Evolutionary conservation across 192 early-diverging fungal species (phyloP).

Genomic region (Podila horticola): DNA sequence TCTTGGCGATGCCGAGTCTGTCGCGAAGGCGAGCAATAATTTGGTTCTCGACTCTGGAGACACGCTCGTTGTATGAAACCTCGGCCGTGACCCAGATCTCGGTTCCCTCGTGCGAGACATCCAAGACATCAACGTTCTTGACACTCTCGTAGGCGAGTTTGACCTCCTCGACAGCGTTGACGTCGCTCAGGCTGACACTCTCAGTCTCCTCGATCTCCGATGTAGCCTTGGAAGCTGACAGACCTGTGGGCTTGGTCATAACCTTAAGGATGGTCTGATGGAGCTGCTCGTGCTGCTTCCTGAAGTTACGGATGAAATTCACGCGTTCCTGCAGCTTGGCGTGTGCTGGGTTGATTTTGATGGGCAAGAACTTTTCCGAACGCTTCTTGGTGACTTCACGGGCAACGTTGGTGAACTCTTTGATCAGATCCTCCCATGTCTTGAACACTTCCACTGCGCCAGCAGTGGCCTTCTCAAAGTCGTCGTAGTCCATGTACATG

Average conservation of each 20-base stretch:
- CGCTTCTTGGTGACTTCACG: conserved; percentile 95
- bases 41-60: conserved; percentile 96
- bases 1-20: conserved; percentile 93
- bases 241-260: conserved; percentile 73
- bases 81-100: conserved; percentile 94
- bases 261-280: conserved; percentile 95
- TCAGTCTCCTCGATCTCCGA: conserved; percentile 60
- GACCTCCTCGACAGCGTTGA: conserved; percentile 90
- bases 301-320: conserved; percentile 88
- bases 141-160: conserved; percentile 90
- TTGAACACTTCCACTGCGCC: conserved; percentile 90
- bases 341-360: conserved; percentile 94
- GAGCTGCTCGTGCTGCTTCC: conserved; percentile 98
- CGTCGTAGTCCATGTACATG: conserved; percentile 93
- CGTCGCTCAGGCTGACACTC: conserved; percentile 66
- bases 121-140: conserved; percentile 93
- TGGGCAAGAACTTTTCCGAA: conserved; percentile 92
- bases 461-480: conserved; percentile 88
- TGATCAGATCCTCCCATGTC: conserved; percentile 94
- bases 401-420: conserved; percentile 95
- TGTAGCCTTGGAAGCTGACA: conserved; percentile 31
- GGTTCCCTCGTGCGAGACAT: conserved; percentile 92
- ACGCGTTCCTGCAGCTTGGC: conserved; percentile 94
- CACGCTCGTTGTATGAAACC: conserved; percentile 92
- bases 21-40: conserved; percentile 93